Percentiles rank a stretch among this genome's conserved stretches.
Evolutionary conservation across 2,329 filamentous ascomycete species (phyloP).

Genomic region (Fusarium tuaranense): DNA sequence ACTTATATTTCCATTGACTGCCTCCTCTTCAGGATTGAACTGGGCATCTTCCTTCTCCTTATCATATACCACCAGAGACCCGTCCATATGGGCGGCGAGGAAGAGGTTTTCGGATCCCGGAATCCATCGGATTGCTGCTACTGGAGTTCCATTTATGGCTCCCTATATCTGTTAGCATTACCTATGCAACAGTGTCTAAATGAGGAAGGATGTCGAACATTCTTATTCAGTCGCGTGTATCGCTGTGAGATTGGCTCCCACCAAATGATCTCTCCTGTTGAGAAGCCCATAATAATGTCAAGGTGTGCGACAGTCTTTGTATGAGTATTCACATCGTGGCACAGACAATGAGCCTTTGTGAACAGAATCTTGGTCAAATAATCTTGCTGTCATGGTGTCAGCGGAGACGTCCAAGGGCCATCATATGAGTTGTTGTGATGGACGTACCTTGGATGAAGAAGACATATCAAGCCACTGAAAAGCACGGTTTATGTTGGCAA

Average conservation of each 20-base stretch:
- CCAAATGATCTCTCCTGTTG: slow-evolving; percentile 97
- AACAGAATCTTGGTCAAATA: slow-evolving; percentile 96
- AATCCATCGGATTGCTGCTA: slow-evolving; percentile 92
- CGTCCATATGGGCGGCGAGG: slow-evolving; percentile 91
- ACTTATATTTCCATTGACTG: slow-evolving; percentile 58
- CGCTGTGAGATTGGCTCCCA: slow-evolving; percentile 97
- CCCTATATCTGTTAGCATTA: slow-evolving; percentile 64
- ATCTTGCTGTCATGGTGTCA: slow-evolving; percentile 72
- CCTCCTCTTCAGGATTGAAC: slow-evolving; percentile 78
- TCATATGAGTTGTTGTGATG: background rate
- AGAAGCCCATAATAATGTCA: slow-evolving; percentile 95
- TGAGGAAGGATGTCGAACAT: slow-evolving; percentile 63
- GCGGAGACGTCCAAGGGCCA: background rate
- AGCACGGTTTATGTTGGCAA: slow-evolving; percentile 94
- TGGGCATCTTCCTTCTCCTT: slow-evolving; percentile 94
- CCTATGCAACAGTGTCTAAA: background rate
- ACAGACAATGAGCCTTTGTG: slow-evolving; percentile 94
- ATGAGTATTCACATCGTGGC: slow-evolving; percentile 88
- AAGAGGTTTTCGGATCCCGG: slow-evolving; percentile 95
- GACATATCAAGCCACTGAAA: slow-evolving; percentile 96
- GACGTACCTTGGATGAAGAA: slow-evolving; percentile 72
- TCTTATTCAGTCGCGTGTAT: slow-evolving; percentile 96
- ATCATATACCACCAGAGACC: slow-evolving; percentile 91
- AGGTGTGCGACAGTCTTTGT: slow-evolving; percentile 86
- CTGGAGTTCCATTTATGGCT: slow-evolving; percentile 85